phyloP scores from a whole-genome alignment of 2,329 filamentous ascomycete species.

The Trichoderma sp. region DNA sequence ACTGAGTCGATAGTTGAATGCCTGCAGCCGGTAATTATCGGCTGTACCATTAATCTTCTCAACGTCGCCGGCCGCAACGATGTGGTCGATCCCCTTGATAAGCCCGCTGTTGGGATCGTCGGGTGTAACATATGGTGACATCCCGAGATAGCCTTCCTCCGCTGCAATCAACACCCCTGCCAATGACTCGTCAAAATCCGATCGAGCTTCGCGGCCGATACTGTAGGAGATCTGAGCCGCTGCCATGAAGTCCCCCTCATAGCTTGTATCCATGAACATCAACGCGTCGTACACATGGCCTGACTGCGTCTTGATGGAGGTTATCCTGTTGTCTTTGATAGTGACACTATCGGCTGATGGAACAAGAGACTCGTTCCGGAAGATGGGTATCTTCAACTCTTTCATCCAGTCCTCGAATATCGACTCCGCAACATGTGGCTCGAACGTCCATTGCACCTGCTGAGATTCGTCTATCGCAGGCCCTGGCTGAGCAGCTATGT shows the following conservation, averaged over 20 bases:
- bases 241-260: slow-evolving; percentile 36
- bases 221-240: slow-evolving; percentile 30
- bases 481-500: slow-evolving; percentile 23
- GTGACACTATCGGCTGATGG: slow-evolving; percentile 16
- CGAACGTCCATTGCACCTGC: slow-evolving; percentile 32
- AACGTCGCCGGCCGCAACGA: slow-evolving; percentile 6
- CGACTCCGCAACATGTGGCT: slow-evolving; percentile 32
- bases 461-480: slow-evolving; percentile 25
- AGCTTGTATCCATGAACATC: slow-evolving; percentile 36
- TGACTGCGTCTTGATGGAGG: slow-evolving; percentile 20
- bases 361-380: slow-evolving; percentile 1
- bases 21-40: slow-evolving; percentile 26
- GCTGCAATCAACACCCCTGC: slow-evolving; percentile 26
- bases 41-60: slow-evolving; percentile 14
- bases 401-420: slow-evolving; percentile 31
- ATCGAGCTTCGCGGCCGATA: slow-evolving; percentile 30
- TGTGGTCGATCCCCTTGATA: slow-evolving; percentile 31
- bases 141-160: slow-evolving; percentile 7
- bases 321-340: slow-evolving; percentile 20
- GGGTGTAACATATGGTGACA: slow-evolving; percentile 32
- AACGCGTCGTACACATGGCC: slow-evolving; percentile 23
- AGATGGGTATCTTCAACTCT: slow-evolving; percentile 21
- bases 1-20: slow-evolving; percentile 28
- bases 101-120: slow-evolving; percentile 31
- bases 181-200: slow-evolving; percentile 28